Evolutionary conservation across 2,329 filamentous ascomycete genomes (phyloP).

Genomic region (Massarina eburnea): DNA sequence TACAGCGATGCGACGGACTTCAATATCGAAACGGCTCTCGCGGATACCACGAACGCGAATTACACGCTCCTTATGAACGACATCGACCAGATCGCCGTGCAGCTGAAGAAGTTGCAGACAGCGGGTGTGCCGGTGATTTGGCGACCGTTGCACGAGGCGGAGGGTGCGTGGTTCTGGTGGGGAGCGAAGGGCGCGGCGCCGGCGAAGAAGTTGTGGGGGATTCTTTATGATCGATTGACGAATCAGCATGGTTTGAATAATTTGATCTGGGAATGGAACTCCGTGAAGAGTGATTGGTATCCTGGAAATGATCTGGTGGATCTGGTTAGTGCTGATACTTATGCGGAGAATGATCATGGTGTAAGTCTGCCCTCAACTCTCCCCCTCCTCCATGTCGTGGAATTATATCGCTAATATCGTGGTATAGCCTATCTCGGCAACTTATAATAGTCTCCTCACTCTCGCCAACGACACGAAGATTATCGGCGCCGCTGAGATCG

Average conservation of each 20-base stretch:
- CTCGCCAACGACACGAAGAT: conserved; percentile 52
- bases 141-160: conserved; percentile 54
- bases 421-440: conserved; percentile 44
- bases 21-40: conserved; percentile 48
- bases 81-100: conserved; percentile 52
- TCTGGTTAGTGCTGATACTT: conserved; percentile 51
- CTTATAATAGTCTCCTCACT: conserved; percentile 48
- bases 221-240: conserved; percentile 51
- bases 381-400: neutral
- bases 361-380: conserved; percentile 26
- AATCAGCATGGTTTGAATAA: conserved; percentile 51
- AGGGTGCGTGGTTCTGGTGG: conserved; percentile 58
- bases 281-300: conserved; percentile 50
- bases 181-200: conserved; percentile 52
- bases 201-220: conserved; percentile 47
- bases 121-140: conserved; percentile 52
- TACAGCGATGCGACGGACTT: conserved; percentile 55
- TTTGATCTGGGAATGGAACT: conserved; percentile 56
- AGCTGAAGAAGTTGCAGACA: conserved; percentile 48
- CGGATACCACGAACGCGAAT: conserved; percentile 48
- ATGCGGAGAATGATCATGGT: conserved; percentile 48
- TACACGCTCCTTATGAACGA: conserved; percentile 52
- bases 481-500: conserved; percentile 52
- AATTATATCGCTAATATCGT: conserved; percentile 2
- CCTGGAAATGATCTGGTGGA: conserved; percentile 51